These are phyloP conservation scores for Rhytidiadelphus loreus DNA, from an alignment of 225 moss, liverwort and hornwort genomes.

Conservation along the genomic window DNA sequence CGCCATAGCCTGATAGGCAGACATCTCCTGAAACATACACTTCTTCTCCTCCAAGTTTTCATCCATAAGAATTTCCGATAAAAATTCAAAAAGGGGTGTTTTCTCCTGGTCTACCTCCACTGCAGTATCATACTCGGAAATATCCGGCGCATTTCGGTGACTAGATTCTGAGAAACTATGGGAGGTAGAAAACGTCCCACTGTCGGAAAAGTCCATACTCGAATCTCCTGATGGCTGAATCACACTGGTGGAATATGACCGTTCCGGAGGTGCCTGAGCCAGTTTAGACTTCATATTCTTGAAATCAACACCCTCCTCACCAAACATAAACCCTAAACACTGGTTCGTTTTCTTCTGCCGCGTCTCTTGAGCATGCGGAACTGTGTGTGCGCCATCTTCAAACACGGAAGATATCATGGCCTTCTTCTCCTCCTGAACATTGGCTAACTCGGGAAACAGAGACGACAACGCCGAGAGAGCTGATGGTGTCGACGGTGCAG, in stretches of 20 bases:
- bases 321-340: conserved; percentile 6
- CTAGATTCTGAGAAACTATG: conserved; percentile 19
- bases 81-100: conserved; percentile 1
- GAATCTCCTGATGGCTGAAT: neutral
- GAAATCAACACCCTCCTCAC: neutral
- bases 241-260: conserved; percentile 4
- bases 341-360: neutral
- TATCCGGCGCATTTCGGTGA: neutral
- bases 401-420: conserved; percentile 31
- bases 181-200: neutral
- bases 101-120: conserved; percentile 19
- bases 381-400: neutral
- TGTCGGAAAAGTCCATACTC: neutral
- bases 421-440: conserved; percentile 31
- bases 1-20: conserved; percentile 40
- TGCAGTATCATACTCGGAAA: neutral
- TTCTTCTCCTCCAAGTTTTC: conserved; percentile 33
- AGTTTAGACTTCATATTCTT: neutral
- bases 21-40: conserved; percentile 32
- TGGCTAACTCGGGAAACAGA: conserved; percentile 31
- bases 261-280: neutral
- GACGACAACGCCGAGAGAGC: conserved; percentile 31
- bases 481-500: neutral
- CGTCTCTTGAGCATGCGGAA: neutral
- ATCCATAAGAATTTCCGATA: conserved; percentile 28